Percentiles rank a stretch among this genome's conserved stretches.
Conservation (phyloP, 2,329 filamentous ascomycete genomes). For the Onygena corvina region DNA sequence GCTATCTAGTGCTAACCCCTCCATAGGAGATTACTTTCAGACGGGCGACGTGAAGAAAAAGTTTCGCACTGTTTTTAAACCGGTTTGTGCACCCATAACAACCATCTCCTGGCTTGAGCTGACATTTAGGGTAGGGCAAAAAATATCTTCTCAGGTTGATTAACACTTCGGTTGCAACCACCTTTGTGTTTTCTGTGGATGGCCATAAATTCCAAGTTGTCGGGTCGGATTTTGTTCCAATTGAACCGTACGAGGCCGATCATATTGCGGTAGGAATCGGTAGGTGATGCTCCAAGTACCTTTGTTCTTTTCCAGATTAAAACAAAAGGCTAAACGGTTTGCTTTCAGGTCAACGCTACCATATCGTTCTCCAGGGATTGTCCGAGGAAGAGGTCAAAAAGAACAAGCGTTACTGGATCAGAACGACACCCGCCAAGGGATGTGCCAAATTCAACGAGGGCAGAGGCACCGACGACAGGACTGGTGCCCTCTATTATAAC, state of each 20-base stretch:
- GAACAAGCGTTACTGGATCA: conserved; percentile 29
- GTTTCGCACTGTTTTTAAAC: not conserved
- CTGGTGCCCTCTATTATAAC: conserved; percentile 39
- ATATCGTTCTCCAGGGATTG: conserved; percentile 24
- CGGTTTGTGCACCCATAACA: not conserved
- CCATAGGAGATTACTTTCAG: not conserved
- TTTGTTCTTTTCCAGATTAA: not conserved
- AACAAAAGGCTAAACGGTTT: not conserved
- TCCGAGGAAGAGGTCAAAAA: conserved; percentile 17
- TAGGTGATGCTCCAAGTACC: conserved; percentile 11
- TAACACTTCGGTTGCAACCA: conserved; percentile 37
- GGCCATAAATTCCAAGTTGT: conserved; percentile 49
- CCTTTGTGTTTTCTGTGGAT: conserved; percentile 41
- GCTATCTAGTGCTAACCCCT: not conserved
- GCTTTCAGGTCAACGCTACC: conserved; percentile 28
- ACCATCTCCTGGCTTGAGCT: not conserved
- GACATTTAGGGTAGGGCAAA: conserved; percentile 18
- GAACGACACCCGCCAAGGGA: conserved; percentile 33
- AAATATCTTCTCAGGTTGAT: conserved; percentile 27
- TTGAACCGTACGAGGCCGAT: conserved; percentile 43
- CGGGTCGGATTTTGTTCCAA: conserved; percentile 45
- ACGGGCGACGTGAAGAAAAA: conserved; percentile 8
- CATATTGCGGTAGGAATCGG: conserved; percentile 37
- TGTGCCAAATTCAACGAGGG: conserved; percentile 31
- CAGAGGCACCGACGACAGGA: conserved; percentile 34